Percentiles rank a stretch among this genome's conserved stretches.
phyloP scores from a whole-genome alignment of 495 filamentous ascomycete genomes.

The Aspergillus homomorphus region DNA sequence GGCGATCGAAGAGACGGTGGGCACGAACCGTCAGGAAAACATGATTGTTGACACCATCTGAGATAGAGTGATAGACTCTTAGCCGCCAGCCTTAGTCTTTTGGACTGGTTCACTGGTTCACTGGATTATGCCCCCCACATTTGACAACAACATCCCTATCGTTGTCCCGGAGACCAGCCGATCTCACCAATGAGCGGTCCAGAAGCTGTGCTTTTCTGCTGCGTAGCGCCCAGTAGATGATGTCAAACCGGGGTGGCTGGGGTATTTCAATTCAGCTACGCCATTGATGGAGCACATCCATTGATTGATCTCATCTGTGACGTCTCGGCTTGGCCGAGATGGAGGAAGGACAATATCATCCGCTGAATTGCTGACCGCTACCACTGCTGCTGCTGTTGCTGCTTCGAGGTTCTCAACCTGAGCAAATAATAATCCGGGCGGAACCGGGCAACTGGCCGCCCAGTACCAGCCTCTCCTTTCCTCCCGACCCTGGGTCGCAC shows the following conservation, averaged over 20 bases:
- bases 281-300: not conserved
- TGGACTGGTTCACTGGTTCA: no score
- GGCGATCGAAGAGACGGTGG: not conserved
- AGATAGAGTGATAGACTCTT: not conserved
- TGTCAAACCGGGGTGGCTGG: slow-evolving; percentile 1
- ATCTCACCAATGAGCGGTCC: not conserved
- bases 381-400: no score
- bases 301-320: not conserved
- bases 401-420: no score
- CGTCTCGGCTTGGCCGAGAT: not conserved
- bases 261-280: slow-evolving; percentile 1
- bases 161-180: slow-evolving; percentile 5
- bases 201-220: not conserved
- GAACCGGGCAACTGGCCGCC: not conserved
- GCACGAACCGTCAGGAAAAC: not conserved
- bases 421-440: not conserved
- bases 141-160: slow-evolving; percentile 6
- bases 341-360: not conserved
- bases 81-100: not conserved
- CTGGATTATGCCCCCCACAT: no score
- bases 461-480: not conserved
- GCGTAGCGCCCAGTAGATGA: slow-evolving; percentile 1
- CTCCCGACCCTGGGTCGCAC: not conserved
- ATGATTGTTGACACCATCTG: slow-evolving; percentile 3
- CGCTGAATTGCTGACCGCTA: no score